Percentiles rank a stretch among this genome's conserved stretches.
These are phyloP conservation scores for Phytopythium oedochilum DNA, from an alignment of 352 stramenopile genomes.

Conservation along the genomic window DNA sequence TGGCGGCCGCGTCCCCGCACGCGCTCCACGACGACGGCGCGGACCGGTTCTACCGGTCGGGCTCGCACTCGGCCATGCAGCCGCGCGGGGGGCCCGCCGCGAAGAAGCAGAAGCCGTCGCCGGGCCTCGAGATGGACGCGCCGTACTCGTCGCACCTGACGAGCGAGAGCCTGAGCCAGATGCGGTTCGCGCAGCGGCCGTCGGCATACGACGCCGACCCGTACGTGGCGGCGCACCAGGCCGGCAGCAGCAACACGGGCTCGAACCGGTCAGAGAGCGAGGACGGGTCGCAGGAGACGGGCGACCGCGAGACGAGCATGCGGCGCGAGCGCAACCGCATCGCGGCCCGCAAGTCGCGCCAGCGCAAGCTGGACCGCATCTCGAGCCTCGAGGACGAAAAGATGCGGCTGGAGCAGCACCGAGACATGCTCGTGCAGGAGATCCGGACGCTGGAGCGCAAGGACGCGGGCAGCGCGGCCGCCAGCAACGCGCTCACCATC, in stretches of 20 bases:
- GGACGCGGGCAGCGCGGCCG: constrained; percentile 41
- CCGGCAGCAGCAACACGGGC: constrained; percentile 44
- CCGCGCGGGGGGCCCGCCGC: constrained; percentile 26
- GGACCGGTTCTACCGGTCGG: constrained; percentile 52
- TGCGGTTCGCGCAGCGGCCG: constrained; percentile 37
- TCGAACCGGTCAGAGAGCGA: constrained; percentile 72
- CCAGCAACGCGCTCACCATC: constrained; percentile 55
- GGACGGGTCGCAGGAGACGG: constrained; percentile 50
- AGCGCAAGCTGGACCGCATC: constrained; percentile 84
- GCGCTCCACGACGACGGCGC: constrained; percentile 21
- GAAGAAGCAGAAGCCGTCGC: constrained; percentile 63
- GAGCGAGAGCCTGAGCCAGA: constrained; percentile 55
- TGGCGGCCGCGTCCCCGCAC: constrained; percentile 1
- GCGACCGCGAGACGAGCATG: constrained; percentile 58
- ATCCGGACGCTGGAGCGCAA: constrained; percentile 83
- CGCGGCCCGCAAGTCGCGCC: constrained; percentile 72
- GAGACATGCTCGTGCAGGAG: constrained; percentile 83
- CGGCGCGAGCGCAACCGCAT: constrained; percentile 84
- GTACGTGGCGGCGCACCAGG: constrained; percentile 41
- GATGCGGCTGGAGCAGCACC: constrained; percentile 81
- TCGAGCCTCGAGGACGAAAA: constrained; percentile 87
- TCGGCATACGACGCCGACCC: constrained; percentile 62
- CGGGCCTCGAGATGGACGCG: constrained; percentile 7
- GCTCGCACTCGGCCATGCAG: constrained; percentile 52
- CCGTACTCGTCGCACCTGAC: constrained; percentile 25